Conservation (phyloP, 139 green algal species). For the Pleodorina starrii region DNA sequence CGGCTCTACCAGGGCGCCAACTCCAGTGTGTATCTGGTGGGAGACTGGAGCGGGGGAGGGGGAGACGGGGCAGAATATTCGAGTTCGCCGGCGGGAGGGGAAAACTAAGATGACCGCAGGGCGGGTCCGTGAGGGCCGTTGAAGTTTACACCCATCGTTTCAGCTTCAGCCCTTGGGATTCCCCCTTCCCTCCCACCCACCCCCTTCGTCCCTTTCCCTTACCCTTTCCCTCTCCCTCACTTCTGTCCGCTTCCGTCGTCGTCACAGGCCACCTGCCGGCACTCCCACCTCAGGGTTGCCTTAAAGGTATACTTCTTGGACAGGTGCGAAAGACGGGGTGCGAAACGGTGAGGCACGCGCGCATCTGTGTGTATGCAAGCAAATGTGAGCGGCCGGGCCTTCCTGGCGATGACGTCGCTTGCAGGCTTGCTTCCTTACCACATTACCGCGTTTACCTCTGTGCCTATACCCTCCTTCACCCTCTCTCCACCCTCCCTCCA, state of each 20-base stretch:
- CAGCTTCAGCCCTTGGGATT: not conserved
- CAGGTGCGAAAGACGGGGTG: not conserved
- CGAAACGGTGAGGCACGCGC: not conserved
- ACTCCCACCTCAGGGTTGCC: not conserved
- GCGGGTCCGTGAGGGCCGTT: not conserved
- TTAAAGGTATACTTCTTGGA: constrained; percentile 45
- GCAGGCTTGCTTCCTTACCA: not conserved
- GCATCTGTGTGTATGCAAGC: not conserved
- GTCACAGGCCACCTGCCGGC: not conserved
- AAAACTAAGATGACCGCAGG: not conserved
- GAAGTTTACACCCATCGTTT: not conserved
- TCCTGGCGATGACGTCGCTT: not conserved
- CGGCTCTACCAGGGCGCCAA: constrained; percentile 30
- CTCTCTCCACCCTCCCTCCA: not conserved
- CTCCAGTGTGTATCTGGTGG: constrained; percentile 1
- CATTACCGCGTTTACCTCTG: too few species aligned
- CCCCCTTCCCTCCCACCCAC: not conserved
- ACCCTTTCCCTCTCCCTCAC: not conserved
- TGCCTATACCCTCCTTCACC: too few species aligned
- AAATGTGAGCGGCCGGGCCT: not conserved
- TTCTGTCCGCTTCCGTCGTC: not conserved
- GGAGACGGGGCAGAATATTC: not conserved
- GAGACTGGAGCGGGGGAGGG: not conserved
- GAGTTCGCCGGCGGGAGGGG: not conserved
- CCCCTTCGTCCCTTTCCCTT: not conserved